A percentile compares a stretch with the other conserved stretches of the same genome.
Conservation (phyloP, 805 yeast species). For the Ogataea paradorogensis region DNA sequence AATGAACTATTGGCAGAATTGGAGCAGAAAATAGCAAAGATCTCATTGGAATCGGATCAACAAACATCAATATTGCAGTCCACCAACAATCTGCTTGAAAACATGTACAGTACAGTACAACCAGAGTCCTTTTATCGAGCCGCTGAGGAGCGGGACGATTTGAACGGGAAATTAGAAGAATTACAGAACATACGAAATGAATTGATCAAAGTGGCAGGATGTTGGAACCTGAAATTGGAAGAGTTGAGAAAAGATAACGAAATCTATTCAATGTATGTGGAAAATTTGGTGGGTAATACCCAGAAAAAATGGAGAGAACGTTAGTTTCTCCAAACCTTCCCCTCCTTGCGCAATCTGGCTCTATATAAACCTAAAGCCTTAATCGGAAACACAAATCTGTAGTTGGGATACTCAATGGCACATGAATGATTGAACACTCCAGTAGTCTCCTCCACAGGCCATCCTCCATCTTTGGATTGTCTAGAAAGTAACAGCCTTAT, state of each 20-base stretch:
- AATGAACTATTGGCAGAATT: constrained; percentile 6
- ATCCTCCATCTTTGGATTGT: constrained; percentile 77
- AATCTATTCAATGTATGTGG: constrained; percentile 83
- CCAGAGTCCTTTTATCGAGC: constrained; percentile 25
- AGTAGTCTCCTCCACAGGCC: constrained; percentile 80
- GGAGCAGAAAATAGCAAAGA: constrained; percentile 12
- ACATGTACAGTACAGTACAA: constrained; percentile 22
- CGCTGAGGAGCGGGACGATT: constrained; percentile 28
- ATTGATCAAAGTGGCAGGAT: constrained; percentile 30
- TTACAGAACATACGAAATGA: constrained; percentile 37
- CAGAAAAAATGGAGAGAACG: constrained; percentile 50
- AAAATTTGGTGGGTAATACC: constrained; percentile 85
- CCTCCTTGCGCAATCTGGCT: constrained; percentile 1
- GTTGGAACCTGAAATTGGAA: constrained; percentile 51
- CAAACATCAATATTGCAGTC: constrained; percentile 23
- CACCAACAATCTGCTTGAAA: constrained; percentile 22
- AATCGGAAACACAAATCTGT: constrained; percentile 83
- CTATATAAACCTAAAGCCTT: constrained; percentile 82
- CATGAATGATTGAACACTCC: constrained; percentile 93
- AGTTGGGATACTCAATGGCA: constrained; percentile 95
- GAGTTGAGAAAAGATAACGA: constrained; percentile 61
- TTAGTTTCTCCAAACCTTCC: constrained; percentile 1
- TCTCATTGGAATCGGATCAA: constrained; percentile 36
- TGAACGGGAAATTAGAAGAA: constrained; percentile 38
- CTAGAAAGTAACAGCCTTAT: constrained; percentile 57